phyloP scores from a whole-genome alignment of 352 stramenopile species.

The Peronosclerospora sorghi region DNA sequence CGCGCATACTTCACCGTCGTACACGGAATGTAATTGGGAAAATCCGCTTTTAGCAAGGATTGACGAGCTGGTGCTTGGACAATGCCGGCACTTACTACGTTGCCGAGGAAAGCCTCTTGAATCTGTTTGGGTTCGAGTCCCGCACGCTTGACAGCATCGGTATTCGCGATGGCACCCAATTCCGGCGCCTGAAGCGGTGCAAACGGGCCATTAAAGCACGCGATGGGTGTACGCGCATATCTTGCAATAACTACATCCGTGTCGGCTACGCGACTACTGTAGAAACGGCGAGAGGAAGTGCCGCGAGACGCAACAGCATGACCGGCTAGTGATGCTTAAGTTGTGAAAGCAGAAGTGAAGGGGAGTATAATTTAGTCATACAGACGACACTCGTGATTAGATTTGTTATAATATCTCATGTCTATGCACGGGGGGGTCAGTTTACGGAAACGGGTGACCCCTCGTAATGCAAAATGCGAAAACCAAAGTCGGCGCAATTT shows the following conservation, averaged over 20 bases:
- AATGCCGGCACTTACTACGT: no score
- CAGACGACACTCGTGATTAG: constrained; percentile 13
- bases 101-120: no score
- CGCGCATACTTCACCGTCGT: constrained; percentile 98
- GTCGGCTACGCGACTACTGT: constrained; percentile 61
- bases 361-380: not conserved
- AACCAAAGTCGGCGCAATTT: no score
- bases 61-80: constrained; percentile 94
- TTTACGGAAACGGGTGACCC: no score
- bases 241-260: no score
- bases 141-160: constrained; percentile 61
- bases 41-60: constrained; percentile 84
- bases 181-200: constrained; percentile 81
- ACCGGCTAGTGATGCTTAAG: not conserved
- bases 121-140: constrained; percentile 71
- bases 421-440: no score
- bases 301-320: constrained; percentile 7
- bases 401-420: no score
- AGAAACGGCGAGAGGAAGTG: constrained; percentile 33
- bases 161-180: constrained; percentile 88
- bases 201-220: constrained; percentile 91
- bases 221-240: no score
- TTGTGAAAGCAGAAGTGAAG: constrained; percentile 5
- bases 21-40: constrained; percentile 88
- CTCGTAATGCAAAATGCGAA: no score